Percentiles rank a stretch among this genome's conserved stretches.
phyloP scores from a whole-genome alignment of 2,329 filamentous ascomycete species.

The Diaporthe batatas region DNA sequence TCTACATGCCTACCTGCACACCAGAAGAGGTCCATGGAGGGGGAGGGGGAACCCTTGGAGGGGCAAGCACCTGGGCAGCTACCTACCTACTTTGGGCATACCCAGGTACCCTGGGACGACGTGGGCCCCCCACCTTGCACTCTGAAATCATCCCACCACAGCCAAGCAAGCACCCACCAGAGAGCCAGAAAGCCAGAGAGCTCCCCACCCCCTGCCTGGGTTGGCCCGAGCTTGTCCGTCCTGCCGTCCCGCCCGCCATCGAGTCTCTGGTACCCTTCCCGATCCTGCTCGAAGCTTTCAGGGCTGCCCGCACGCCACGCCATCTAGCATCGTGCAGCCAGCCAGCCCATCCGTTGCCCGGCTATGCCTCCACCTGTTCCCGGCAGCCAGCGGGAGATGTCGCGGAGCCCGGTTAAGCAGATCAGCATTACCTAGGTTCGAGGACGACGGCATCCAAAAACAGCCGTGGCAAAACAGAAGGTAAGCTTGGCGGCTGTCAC shows the following conservation, averaged over 20 bases:
- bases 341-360: constrained; percentile 4
- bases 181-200: not conserved
- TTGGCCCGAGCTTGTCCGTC: constrained; percentile 27
- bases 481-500: constrained; percentile 19
- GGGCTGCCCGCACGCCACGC: constrained; percentile 9
- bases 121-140: constrained; percentile 19
- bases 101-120: no score
- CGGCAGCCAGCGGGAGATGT: constrained; percentile 16
- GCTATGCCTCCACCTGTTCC: constrained; percentile 11
- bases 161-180: constrained; percentile 19
- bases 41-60: constrained; percentile 27
- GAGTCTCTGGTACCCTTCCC: not conserved
- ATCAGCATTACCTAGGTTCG: constrained; percentile 24
- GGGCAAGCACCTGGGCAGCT: constrained; percentile 24
- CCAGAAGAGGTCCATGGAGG: not conserved
- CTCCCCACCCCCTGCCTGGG: constrained; percentile 6
- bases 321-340: not conserved
- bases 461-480: constrained; percentile 11
- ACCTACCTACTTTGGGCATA: no score
- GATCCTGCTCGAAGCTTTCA: constrained; percentile 13
- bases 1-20: not conserved
- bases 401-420: constrained; percentile 29
- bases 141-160: constrained; percentile 28
- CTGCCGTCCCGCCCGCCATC: not conserved
- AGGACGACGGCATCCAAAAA: not conserved